Conservation (phyloP, 2,329 filamentous ascomycete species). For the Phaeosphaeriaceae sp. region DNA sequence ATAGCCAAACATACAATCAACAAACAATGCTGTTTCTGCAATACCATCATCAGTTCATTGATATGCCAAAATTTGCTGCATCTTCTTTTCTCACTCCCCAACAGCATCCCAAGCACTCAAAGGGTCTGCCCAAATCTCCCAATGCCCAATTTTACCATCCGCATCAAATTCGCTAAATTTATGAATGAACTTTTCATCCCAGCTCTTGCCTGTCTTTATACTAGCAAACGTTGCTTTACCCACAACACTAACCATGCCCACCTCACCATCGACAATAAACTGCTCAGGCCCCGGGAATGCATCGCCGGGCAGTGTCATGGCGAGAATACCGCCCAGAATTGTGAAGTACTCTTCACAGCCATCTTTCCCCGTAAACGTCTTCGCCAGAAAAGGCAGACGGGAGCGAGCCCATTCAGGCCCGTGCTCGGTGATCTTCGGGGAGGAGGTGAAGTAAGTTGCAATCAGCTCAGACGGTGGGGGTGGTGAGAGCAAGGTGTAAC, state of each 20-base stretch:
- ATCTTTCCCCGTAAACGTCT: conserved; percentile 42
- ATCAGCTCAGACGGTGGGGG: conserved; percentile 35
- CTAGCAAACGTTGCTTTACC: conserved; percentile 44
- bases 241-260: conserved; percentile 46
- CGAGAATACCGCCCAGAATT: conserved; percentile 40
- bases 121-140: conserved; percentile 55
- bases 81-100: conserved; percentile 17
- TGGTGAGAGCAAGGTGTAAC: conserved; percentile 34
- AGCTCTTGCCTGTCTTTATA: conserved; percentile 48
- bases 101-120: conserved; percentile 52
- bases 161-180: conserved; percentile 49
- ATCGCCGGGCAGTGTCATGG: conserved; percentile 38
- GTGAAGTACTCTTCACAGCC: conserved; percentile 51
- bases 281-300: conserved; percentile 42
- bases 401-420: conserved; percentile 47
- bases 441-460: conserved; percentile 30
- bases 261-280: conserved; percentile 47
- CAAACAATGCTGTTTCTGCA: not conserved
- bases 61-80: too few relatives aligned
- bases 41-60: too few relatives aligned
- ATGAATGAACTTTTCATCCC: conserved; percentile 52
- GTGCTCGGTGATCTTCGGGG: conserved; percentile 51
- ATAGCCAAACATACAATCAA: conserved; percentile 2
- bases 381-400: conserved; percentile 49
- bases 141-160: conserved; percentile 49